Conservation (phyloP, 257 asterid genomes). For the Jacaranda mimosifolia region DNA sequence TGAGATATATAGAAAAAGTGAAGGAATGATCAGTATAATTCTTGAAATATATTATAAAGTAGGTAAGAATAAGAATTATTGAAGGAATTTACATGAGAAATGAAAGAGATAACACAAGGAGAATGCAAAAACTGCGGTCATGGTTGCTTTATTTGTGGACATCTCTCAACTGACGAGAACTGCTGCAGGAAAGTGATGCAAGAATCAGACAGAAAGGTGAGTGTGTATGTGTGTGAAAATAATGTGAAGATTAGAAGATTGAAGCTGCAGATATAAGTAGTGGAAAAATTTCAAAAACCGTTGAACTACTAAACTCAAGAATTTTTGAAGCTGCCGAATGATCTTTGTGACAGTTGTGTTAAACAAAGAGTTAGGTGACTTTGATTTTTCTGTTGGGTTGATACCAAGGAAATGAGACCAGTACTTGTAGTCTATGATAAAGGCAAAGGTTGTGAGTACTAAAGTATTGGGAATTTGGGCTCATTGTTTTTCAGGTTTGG, state of each 20-base stretch:
- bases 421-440: conserved; percentile 1
- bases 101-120: conserved; percentile 45
- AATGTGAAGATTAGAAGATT: conserved; percentile 10
- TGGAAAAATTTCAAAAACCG: conserved; percentile 33
- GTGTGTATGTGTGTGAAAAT: neutral
- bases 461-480: conserved; percentile 19
- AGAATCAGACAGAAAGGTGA: neutral
- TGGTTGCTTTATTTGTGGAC: conserved; percentile 32
- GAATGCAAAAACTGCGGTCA: conserved; percentile 33
- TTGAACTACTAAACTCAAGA: conserved; percentile 42
- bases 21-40: neutral
- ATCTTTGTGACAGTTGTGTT: conserved; percentile 34
- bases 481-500: neutral
- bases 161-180: conserved; percentile 8
- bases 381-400: neutral
- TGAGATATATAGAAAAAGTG: conserved; percentile 24
- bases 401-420: neutral
- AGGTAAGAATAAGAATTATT: neutral
- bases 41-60: neutral
- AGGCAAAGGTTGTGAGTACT: conserved; percentile 40
- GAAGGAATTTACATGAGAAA: conserved; percentile 52
- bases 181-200: neutral
- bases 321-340: conserved; percentile 21
- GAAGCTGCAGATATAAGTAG: conserved; percentile 27
- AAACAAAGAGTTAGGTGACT: conserved; percentile 5